Evolutionary conservation across 164 flowering plant genomes (phyloP).

Genomic region (Nelumbo lutea): DNA sequence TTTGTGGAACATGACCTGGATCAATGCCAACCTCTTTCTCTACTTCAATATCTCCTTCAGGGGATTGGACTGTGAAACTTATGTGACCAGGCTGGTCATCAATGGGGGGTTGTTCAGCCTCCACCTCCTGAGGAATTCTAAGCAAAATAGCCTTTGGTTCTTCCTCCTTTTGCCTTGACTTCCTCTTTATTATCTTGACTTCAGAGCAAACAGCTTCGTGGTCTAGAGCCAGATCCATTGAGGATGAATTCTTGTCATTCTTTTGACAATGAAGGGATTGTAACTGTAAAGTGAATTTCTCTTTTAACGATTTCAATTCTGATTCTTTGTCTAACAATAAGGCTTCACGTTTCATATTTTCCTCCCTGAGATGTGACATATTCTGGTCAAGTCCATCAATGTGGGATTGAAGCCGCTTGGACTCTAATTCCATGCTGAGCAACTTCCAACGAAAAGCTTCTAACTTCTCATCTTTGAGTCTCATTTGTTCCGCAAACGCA

Average conservation of each 20-base stretch:
- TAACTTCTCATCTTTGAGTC: constrained; percentile 73
- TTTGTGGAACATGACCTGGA: constrained; percentile 18
- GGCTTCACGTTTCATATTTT: constrained; percentile 54
- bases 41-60: constrained; percentile 36
- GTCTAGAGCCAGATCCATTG: constrained; percentile 15
- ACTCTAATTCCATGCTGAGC: constrained; percentile 73
- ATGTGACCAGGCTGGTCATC: constrained; percentile 19
- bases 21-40: constrained; percentile 22
- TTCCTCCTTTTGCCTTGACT: constrained; percentile 33
- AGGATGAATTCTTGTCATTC: constrained; percentile 18
- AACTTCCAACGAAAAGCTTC: constrained; percentile 70
- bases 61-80: constrained; percentile 27
- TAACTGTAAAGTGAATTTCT: constrained; percentile 29
- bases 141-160: constrained; percentile 16
- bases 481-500: constrained; percentile 76
- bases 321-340: constrained; percentile 47
- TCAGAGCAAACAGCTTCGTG: constrained; percentile 38
- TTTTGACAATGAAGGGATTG: constrained; percentile 21
- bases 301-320: constrained; percentile 48
- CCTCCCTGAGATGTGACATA: constrained; percentile 44
- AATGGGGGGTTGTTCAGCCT: constrained; percentile 12
- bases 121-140: constrained; percentile 19
- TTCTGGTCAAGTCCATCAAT: constrained; percentile 51
- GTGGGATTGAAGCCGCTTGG: constrained; percentile 61
- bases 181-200: constrained; percentile 43